Conservation (phyloP, 2,329 filamentous ascomycete species). For the Fusarium nelsonii region DNA sequence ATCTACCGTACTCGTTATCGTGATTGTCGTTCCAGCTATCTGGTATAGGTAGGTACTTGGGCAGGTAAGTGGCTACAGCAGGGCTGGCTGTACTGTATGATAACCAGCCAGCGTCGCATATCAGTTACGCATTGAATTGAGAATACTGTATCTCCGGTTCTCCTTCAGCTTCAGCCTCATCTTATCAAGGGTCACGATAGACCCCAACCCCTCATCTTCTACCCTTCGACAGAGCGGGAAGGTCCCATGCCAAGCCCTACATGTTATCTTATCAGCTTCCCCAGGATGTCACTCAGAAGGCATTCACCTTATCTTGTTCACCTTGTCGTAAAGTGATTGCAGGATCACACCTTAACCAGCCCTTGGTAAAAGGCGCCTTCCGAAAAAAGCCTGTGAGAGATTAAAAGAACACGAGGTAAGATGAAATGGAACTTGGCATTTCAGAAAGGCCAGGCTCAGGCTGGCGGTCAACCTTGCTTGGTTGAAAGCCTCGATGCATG, state of each 20-base stretch:
- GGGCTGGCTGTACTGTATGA: not conserved
- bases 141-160: slow-evolving; percentile 4
- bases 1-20: not conserved
- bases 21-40: slow-evolving; percentile 1
- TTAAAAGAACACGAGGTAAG: slow-evolving; percentile 11
- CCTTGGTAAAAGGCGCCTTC: slow-evolving; percentile 1
- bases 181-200: slow-evolving; percentile 2
- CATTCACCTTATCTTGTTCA: not conserved
- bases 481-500: slow-evolving; percentile 13
- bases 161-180: slow-evolving; percentile 8
- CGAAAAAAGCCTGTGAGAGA: slow-evolving; percentile 8
- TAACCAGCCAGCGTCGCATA: not conserved
- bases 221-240: slow-evolving; percentile 3
- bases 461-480: too few relatives aligned
- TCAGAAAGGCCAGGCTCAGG: not conserved
- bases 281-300: too few relatives aligned
- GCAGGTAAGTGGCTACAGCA: not conserved
- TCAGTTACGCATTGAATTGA: not conserved
- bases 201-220: not conserved
- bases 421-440: slow-evolving; percentile 6
- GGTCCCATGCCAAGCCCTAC: not conserved
- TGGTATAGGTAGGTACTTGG: not conserved
- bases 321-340: slow-evolving; percentile 2
- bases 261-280: not conserved
- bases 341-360: slow-evolving; percentile 14